phyloP scores from a whole-genome alignment of 2,329 filamentous ascomycete genomes.

The Colletotrichum chlorophyti region DNA sequence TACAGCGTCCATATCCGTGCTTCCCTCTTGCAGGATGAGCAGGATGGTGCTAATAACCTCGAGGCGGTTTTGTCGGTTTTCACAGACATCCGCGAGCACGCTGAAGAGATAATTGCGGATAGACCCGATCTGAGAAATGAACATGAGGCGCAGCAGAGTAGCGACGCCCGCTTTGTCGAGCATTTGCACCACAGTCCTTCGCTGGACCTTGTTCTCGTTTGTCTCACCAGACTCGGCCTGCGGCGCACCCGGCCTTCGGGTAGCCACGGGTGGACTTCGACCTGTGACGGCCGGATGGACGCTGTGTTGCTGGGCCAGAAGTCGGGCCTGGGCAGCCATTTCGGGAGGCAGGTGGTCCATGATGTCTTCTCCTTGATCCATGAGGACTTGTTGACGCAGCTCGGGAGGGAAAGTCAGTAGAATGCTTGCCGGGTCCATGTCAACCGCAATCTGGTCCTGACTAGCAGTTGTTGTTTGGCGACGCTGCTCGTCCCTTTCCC shows the following conservation, averaged over 20 bases:
- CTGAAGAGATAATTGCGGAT: conserved; percentile 84
- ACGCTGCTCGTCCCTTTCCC: conserved; percentile 82
- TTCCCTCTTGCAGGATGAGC: conserved; percentile 94
- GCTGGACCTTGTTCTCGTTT: conserved; percentile 69
- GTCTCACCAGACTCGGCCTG: conserved; percentile 45
- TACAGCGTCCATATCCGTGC: conserved; percentile 88
- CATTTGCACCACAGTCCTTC: conserved; percentile 91
- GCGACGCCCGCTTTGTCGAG: conserved; percentile 95
- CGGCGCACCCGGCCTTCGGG: conserved; percentile 22
- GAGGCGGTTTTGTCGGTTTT: conserved; percentile 94
- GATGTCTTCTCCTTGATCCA: conserved; percentile 90
- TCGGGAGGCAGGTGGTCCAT: conserved; percentile 85
- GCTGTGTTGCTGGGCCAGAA: conserved; percentile 34
- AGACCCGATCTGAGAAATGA: conserved; percentile 89
- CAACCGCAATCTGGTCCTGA: conserved; percentile 58
- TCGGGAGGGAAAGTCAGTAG: conserved; percentile 86
- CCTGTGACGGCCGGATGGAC: conserved; percentile 39
- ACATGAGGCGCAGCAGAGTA: conserved; percentile 97
- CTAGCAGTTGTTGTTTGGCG: conserved; percentile 67
- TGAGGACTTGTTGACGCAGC: conserved; percentile 83
- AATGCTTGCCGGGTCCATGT: conserved; percentile 94
- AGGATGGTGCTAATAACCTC: conserved; percentile 93
- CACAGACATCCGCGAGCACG: conserved; percentile 89
- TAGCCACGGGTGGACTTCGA: conserved; percentile 37
- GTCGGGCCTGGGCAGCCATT: conserved; percentile 82